Conservation (phyloP, 2,329 filamentous ascomycete species). For the Microdochium bolleyi region DNA sequence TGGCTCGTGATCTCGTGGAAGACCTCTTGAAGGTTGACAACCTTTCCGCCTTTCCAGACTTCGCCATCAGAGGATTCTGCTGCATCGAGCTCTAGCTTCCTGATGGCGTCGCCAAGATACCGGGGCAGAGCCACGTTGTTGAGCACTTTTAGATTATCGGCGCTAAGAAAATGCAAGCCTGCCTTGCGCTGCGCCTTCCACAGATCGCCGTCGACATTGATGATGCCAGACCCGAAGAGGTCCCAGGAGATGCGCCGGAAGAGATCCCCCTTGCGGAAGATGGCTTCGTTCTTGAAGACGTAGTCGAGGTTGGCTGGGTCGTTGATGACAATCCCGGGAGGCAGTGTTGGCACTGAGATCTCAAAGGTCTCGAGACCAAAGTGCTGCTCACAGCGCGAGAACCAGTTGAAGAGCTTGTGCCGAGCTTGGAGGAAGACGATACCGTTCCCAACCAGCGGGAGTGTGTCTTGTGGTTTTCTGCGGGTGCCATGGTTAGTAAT, state of each 20-base stretch:
- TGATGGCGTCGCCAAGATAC: constrained; percentile 37
- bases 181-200: constrained; percentile 58
- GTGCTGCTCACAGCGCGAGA: constrained; percentile 45
- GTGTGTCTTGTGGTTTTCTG: constrained; percentile 39
- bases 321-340: constrained; percentile 55
- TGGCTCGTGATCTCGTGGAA: constrained; percentile 58
- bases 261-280: constrained; percentile 55
- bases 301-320: constrained; percentile 55
- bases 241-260: constrained; percentile 53
- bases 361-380: constrained; percentile 54
- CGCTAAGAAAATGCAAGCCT: constrained; percentile 50
- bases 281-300: constrained; percentile 51
- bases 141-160: constrained; percentile 46
- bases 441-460: constrained; percentile 53
- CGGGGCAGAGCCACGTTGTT: constrained; percentile 49
- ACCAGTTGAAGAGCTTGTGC: constrained; percentile 55
- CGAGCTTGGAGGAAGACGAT: constrained; percentile 52
- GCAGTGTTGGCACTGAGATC: constrained; percentile 54
- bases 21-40: constrained; percentile 49
- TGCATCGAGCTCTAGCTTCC: constrained; percentile 23
- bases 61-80: constrained; percentile 4
- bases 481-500: not conserved
- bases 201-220: constrained; percentile 56
- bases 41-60: constrained; percentile 1
- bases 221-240: constrained; percentile 58